Evolutionary conservation across 306 rosid genomes (phyloP).

Genomic region (Trifolium subterraneum): DNA sequence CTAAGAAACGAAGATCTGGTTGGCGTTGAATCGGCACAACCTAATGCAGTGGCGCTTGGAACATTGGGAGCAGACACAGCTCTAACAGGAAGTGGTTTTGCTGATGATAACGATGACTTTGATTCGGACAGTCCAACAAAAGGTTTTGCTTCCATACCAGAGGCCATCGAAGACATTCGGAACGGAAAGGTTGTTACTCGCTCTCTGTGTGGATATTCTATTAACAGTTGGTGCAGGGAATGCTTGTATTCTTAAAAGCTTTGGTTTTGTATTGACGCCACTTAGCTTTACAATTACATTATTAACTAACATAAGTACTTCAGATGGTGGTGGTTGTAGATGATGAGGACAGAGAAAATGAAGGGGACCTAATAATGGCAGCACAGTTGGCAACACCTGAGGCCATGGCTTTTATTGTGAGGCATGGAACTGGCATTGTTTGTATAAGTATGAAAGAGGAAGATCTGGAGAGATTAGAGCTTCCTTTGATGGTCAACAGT

Average conservation of each 20-base stretch:
- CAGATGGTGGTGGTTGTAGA: slow-evolving; percentile 89
- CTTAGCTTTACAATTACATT: slow-evolving; percentile 16
- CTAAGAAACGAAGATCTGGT: slow-evolving; percentile 36
- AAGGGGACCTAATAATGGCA: slow-evolving; percentile 90
- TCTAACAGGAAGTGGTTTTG: slow-evolving; percentile 49
- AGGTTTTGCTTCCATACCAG: slow-evolving; percentile 81
- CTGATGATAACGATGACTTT: slow-evolving; percentile 57
- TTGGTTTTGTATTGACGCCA: slow-evolving; percentile 9
- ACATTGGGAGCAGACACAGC: slow-evolving; percentile 52
- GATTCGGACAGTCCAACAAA: slow-evolving; percentile 69
- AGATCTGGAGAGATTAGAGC: slow-evolving; percentile 77
- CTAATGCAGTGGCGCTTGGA: slow-evolving; percentile 49
- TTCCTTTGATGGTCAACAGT: slow-evolving; percentile 84
- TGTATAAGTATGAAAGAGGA: slow-evolving; percentile 85
- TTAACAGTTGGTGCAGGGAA: slow-evolving; percentile 16
- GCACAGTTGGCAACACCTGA: slow-evolving; percentile 83
- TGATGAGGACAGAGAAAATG: slow-evolving; percentile 91
- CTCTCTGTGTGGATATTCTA: slow-evolving; percentile 15
- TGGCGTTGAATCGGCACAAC: slow-evolving; percentile 49
- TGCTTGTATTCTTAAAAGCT: slow-evolving; percentile 11
- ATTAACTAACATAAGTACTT: slow-evolving; percentile 37
- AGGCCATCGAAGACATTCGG: slow-evolving; percentile 80
- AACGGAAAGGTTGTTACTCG: slow-evolving; percentile 73
- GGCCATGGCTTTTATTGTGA: slow-evolving; percentile 95
- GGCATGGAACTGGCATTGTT: slow-evolving; percentile 87